A percentile compares a stretch with the other conserved stretches of the same genome.
Evolutionary conservation across 83 land plant species (phyloP).

Genomic region (Picea abies): DNA sequence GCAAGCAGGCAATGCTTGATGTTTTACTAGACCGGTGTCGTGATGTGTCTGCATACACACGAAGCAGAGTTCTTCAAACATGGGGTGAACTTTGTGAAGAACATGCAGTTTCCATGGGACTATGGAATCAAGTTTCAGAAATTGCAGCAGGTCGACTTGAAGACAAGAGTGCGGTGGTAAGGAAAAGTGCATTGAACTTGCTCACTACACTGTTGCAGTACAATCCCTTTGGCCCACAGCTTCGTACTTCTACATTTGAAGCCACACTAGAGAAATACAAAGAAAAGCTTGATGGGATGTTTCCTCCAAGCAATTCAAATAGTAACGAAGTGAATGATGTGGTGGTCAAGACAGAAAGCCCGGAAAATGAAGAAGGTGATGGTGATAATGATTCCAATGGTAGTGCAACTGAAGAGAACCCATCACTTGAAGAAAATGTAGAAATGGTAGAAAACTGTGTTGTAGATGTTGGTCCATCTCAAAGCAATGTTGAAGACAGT

Average conservation of each 20-base stretch:
- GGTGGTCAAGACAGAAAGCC: slow-evolving; percentile 7
- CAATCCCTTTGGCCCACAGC: slow-evolving; percentile 98
- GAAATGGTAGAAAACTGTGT: slow-evolving; percentile 29
- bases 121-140: slow-evolving; percentile 92
- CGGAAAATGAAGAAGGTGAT: slow-evolving; percentile 23
- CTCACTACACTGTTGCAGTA: slow-evolving; percentile 87
- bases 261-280: slow-evolving; percentile 87
- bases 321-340: slow-evolving; percentile 27
- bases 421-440: slow-evolving; percentile 7
- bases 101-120: slow-evolving; percentile 84
- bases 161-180: slow-evolving; percentile 90
- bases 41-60: slow-evolving; percentile 90
- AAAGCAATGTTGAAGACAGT: slow-evolving; percentile 44
- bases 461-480: slow-evolving; percentile 35
- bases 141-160: slow-evolving; percentile 95
- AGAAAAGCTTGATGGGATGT: slow-evolving; percentile 65
- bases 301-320: slow-evolving; percentile 22
- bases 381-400: slow-evolving; percentile 29
- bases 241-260: slow-evolving; percentile 81
- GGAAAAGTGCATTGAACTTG: slow-evolving; percentile 90
- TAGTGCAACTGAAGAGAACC: slow-evolving; percentile 22
- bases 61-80: slow-evolving; percentile 91
- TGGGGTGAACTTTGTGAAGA: slow-evolving; percentile 94
- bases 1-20: slow-evolving; percentile 97
- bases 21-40: slow-evolving; percentile 80